phyloP scores from a whole-genome alignment of 495 filamentous ascomycete genomes.

The Alectoria sarmentosa region DNA sequence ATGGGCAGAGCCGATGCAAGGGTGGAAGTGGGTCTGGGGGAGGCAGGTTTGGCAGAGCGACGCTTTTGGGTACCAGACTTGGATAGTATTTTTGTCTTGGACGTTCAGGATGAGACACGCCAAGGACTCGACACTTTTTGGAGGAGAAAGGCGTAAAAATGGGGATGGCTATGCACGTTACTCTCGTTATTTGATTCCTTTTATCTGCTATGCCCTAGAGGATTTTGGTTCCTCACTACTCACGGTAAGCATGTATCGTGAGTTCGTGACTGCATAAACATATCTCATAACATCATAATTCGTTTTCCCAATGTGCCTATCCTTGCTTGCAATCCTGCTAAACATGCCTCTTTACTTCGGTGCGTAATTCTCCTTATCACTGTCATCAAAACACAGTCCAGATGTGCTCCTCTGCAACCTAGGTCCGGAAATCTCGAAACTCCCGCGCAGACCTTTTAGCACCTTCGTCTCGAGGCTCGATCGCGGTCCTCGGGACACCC shows the following conservation, averaged over 20 bases:
- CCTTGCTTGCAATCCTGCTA: neutral
- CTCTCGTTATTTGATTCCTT: neutral
- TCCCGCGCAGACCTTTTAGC: slow-evolving; percentile 6
- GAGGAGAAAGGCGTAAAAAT: too few relatives aligned
- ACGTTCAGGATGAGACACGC: too few relatives aligned
- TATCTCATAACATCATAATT: neutral
- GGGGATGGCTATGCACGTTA: neutral
- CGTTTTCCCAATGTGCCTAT: neutral
- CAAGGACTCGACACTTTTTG: too few relatives aligned
- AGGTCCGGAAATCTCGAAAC: slow-evolving; percentile 12
- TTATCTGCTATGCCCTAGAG: too few relatives aligned
- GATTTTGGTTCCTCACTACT: too few relatives aligned
- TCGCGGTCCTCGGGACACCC: slow-evolving; percentile 9
- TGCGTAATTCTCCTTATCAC: slow-evolving; percentile 10
- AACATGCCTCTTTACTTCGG: neutral
- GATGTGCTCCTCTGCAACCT: slow-evolving; percentile 25
- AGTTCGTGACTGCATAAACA: slow-evolving; percentile 4
- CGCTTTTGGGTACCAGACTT: too few relatives aligned
- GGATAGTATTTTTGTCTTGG: too few relatives aligned
- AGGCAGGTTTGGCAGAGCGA: too few relatives aligned
- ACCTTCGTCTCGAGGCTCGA: slow-evolving; percentile 16
- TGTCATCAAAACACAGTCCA: slow-evolving; percentile 23
- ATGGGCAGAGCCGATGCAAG: neutral
- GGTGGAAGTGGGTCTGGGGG: too few relatives aligned
- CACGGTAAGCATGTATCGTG: slow-evolving; percentile 3